A percentile compares a stretch with the other conserved stretches of the same genome.
Evolutionary conservation across 768 basidiomycete species (phyloP).

Genomic region (Termitomyces sp.): DNA sequence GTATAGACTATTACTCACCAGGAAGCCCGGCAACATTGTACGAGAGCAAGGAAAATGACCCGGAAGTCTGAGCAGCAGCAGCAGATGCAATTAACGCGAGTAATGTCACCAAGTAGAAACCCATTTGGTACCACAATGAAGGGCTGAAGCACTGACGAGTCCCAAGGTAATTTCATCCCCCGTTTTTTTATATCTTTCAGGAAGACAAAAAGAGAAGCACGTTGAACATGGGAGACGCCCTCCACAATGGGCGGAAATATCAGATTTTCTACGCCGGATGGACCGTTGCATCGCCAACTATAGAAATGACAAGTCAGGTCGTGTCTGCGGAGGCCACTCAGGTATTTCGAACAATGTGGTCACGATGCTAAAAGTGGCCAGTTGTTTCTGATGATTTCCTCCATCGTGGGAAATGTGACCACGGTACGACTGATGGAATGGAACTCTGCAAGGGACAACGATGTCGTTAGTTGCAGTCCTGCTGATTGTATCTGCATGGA

Average conservation of each 20-base stretch:
- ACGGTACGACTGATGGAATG: not conserved
- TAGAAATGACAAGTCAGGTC: not conserved
- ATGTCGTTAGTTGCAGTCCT: not conserved
- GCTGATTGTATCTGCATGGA: too few relatives aligned
- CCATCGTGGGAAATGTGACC: not conserved
- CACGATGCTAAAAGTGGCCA: not conserved
- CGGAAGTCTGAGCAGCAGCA: constrained; percentile 15
- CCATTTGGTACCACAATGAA: not conserved
- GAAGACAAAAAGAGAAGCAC: not conserved
- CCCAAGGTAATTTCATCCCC: not conserved
- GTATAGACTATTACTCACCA: constrained; percentile 13
- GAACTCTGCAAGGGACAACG: not conserved
- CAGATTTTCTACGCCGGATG: not conserved
- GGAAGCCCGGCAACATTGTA: constrained; percentile 30
- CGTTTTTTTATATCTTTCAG: constrained; percentile 3
- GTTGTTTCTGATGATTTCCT: not conserved
- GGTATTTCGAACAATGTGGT: not conserved
- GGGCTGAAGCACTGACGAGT: not conserved
- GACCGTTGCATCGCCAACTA: not conserved
- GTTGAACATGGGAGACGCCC: not conserved
- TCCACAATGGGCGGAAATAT: not conserved
- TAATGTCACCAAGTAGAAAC: not conserved
- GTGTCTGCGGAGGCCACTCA: not conserved
- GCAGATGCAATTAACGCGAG: not conserved
- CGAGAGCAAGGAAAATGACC: constrained; percentile 22